A percentile compares a stretch with the other conserved stretches of the same genome.
Evolutionary conservation across 495 filamentous ascomycete genomes (phyloP).

Genomic region (Podospora anserina): DNA sequence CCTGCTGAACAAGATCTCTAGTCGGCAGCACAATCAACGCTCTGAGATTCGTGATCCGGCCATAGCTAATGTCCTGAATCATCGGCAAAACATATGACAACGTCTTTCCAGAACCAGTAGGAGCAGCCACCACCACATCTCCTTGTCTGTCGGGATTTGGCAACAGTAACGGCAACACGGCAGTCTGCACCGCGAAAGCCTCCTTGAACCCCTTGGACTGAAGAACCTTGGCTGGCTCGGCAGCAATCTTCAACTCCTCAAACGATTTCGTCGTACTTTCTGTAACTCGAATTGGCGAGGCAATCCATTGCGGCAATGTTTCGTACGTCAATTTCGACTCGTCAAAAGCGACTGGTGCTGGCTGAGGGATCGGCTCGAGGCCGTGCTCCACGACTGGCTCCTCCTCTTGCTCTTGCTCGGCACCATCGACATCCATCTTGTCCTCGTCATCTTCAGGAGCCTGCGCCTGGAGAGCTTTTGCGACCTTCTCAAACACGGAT

Average conservation of each 20-base stretch:
- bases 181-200: slow-evolving; percentile 82
- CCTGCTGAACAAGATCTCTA: slow-evolving; percentile 83
- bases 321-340: slow-evolving; percentile 51
- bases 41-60: slow-evolving; percentile 59
- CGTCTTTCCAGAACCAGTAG: slow-evolving; percentile 93
- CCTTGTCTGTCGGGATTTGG: slow-evolving; percentile 54
- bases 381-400: slow-evolving; percentile 55
- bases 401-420: slow-evolving; percentile 23
- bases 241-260: slow-evolving; percentile 50
- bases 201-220: slow-evolving; percentile 62
- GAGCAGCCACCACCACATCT: slow-evolving; percentile 82
- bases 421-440: slow-evolving; percentile 29
- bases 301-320: slow-evolving; percentile 69
- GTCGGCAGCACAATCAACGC: slow-evolving; percentile 86
- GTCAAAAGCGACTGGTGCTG: slow-evolving; percentile 55
- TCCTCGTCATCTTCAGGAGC: slow-evolving; percentile 23
- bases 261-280: slow-evolving; percentile 60
- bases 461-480: slow-evolving; percentile 41
- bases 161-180: slow-evolving; percentile 73
- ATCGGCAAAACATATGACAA: slow-evolving; percentile 87
- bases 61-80: slow-evolving; percentile 63
- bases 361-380: slow-evolving; percentile 74
- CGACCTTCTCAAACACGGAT: slow-evolving; percentile 46
- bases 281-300: slow-evolving; percentile 63
- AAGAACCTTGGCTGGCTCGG: slow-evolving; percentile 50